phyloP scores from a whole-genome alignment of 2,329 filamentous ascomycete genomes.

The Ceratocystiopsis sp. region DNA sequence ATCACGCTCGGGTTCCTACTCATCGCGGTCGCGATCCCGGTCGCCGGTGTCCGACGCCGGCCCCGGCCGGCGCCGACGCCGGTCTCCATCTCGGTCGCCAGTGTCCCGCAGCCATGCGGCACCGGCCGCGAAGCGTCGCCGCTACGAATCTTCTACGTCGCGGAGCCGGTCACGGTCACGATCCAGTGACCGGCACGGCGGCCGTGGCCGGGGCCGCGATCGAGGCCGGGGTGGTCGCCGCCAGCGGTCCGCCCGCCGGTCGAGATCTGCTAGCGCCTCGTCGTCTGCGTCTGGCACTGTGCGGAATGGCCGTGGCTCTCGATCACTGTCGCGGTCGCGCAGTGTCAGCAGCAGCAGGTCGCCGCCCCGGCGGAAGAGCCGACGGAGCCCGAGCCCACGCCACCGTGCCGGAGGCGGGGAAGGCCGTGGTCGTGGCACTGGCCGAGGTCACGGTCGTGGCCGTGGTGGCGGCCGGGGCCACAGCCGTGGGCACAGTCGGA shows the following conservation, averaged over 20 bases:
- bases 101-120: slow-evolving; percentile 15
- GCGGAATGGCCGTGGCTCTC: too few relatives aligned
- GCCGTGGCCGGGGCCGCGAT: slow-evolving; percentile 20
- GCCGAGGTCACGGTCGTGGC: slow-evolving; percentile 15
- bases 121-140: slow-evolving; percentile 30
- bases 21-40: slow-evolving; percentile 7
- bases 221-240: slow-evolving; percentile 14
- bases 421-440: slow-evolving; percentile 17
- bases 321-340: too few relatives aligned
- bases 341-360: too few relatives aligned
- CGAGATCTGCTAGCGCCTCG: too few relatives aligned
- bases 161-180: slow-evolving; percentile 31
- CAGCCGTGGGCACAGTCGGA: slow-evolving; percentile 21
- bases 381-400: too few relatives aligned
- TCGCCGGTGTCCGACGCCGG: slow-evolving; percentile 1
- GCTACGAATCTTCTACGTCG: slow-evolving; percentile 25
- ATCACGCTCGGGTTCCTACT: slow-evolving; percentile 14
- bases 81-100: slow-evolving; percentile 19
- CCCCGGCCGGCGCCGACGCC: slow-evolving; percentile 9
- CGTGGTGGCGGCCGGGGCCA: slow-evolving; percentile 21
- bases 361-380: too few relatives aligned
- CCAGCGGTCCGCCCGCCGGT: slow-evolving; percentile 10
- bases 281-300: too few relatives aligned
- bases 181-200: slow-evolving; percentile 20
- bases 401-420: too few relatives aligned